A percentile compares a stretch with the other conserved stretches of the same genome.
phyloP scores from a whole-genome alignment of 345 rosid species.

The Hevea brasiliensis region DNA sequence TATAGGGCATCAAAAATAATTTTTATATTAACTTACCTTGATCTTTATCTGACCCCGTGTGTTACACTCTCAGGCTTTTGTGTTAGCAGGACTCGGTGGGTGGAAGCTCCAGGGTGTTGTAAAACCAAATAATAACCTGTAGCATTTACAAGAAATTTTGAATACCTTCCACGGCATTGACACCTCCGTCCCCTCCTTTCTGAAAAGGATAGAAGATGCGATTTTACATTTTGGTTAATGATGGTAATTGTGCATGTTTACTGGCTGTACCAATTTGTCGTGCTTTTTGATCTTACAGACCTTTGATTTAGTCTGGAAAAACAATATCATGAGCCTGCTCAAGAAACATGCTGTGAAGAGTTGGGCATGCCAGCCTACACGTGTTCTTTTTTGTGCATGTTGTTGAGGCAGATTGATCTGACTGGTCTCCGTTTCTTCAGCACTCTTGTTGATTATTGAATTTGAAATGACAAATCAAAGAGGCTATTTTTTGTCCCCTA shows the following conservation, averaged over 20 bases:
- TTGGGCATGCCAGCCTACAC: not conserved
- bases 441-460: not conserved
- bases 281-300: not conserved
- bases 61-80: conserved; percentile 65
- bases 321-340: not conserved
- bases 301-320: not conserved
- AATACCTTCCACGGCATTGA: not conserved
- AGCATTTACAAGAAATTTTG: conserved; percentile 11
- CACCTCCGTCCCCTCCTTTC: not conserved
- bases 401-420: not conserved
- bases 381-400: not conserved
- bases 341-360: not conserved
- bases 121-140: conserved; percentile 50
- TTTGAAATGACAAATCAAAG: not conserved
- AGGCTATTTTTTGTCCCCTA: too few species aligned
- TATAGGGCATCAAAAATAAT: not conserved
- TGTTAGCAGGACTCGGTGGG: conserved; percentile 80
- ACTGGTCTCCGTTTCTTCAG: not conserved
- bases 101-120: conserved; percentile 89
- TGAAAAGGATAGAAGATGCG: not conserved
- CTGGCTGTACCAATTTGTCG: not conserved
- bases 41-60: conserved; percentile 16
- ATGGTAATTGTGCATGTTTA: not conserved
- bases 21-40: not conserved
- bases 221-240: not conserved